These are phyloP conservation scores for Euphorbia peplus DNA, from an alignment of 345 rosid species.

Conservation along the genomic window DNA sequence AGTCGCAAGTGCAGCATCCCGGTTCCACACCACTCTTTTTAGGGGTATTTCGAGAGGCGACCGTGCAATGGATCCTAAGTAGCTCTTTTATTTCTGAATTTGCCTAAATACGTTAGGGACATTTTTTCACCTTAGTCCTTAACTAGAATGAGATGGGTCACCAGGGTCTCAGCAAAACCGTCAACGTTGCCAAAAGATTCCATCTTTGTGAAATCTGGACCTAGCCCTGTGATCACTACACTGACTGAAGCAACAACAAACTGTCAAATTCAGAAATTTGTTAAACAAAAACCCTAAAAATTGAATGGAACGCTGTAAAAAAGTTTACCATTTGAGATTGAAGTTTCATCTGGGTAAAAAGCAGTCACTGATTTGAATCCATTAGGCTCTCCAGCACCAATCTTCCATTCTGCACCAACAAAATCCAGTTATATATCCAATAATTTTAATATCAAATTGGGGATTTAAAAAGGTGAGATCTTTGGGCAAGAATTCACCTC, in stretches of 20 bases:
- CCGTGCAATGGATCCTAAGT: too few species aligned
- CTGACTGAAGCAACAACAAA: constrained; percentile 40
- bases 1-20: too few species aligned
- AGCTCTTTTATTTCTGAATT: too few species aligned
- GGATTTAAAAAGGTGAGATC: not conserved
- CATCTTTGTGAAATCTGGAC: constrained; percentile 84
- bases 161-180: constrained; percentile 84
- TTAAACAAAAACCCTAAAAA: not conserved
- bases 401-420: constrained; percentile 64
- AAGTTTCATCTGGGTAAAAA: constrained; percentile 62
- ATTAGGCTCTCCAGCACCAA: constrained; percentile 63
- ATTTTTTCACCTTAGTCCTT: too few species aligned
- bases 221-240: constrained; percentile 75
- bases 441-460: not conserved
- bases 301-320: constrained; percentile 1
- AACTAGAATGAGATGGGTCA: constrained; percentile 7
- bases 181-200: constrained; percentile 96
- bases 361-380: constrained; percentile 87
- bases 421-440: not conserved
- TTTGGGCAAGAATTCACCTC: constrained; percentile 38
- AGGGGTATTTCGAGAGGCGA: too few species aligned
- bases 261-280: not conserved
- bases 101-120: too few species aligned
- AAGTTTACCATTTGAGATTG: constrained; percentile 65
- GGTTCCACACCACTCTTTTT: too few species aligned